Evolutionary conservation across 2,329 filamentous ascomycete species (phyloP).

Genomic region (Tolypocladium pustulatum): DNA sequence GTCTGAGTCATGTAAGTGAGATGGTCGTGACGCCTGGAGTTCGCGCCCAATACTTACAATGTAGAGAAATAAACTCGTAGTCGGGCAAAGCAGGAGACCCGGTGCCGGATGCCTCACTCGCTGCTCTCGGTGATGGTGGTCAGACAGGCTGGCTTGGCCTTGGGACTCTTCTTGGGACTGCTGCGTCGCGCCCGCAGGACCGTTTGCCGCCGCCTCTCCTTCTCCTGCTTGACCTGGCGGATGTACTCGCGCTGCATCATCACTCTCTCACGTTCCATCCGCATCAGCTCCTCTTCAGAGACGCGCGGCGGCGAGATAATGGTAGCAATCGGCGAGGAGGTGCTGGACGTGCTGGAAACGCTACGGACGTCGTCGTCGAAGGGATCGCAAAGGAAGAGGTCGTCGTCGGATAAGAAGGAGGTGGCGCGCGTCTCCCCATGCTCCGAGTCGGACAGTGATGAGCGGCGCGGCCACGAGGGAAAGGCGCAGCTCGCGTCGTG

Average conservation of each 20-base stretch:
- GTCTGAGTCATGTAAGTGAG: constrained; percentile 1
- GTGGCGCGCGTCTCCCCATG: constrained; percentile 34
- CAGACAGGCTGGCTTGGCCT: constrained; percentile 38
- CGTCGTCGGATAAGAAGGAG: constrained; percentile 53
- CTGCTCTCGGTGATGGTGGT: constrained; percentile 41
- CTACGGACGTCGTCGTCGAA: constrained; percentile 40
- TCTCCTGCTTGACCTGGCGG: constrained; percentile 39
- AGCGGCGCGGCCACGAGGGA: constrained; percentile 47
- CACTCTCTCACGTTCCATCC: constrained; percentile 39
- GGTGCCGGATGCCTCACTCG: constrained; percentile 5
- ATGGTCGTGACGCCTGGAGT: not conserved
- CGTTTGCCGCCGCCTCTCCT: constrained; percentile 39
- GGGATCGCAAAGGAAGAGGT: constrained; percentile 43
- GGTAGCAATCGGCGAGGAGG: constrained; percentile 20
- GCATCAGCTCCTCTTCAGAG: constrained; percentile 36
- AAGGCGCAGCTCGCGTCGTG: constrained; percentile 41
- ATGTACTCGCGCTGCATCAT: constrained; percentile 42
- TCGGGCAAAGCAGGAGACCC: not conserved
- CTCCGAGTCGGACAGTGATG: constrained; percentile 35
- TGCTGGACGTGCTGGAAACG: constrained; percentile 33
- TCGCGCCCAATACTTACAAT: not conserved
- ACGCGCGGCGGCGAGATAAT: constrained; percentile 23
- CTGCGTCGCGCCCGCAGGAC: constrained; percentile 21
- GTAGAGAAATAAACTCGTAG: not conserved
- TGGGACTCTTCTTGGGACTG: constrained; percentile 38